Conservation (phyloP, 106 monocot species). For the Dioscorea dumetorum region DNA sequence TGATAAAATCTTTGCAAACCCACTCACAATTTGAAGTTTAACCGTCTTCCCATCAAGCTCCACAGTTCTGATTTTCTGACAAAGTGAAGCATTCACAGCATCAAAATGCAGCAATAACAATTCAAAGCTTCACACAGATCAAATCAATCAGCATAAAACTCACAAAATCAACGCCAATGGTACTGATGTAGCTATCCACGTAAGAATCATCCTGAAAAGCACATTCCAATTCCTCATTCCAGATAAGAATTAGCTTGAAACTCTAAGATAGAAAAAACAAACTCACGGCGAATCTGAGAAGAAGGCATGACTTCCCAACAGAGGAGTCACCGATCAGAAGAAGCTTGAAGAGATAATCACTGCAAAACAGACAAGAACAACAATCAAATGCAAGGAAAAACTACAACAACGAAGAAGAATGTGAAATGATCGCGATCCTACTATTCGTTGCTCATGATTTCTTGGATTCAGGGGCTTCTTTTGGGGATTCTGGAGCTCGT, state of each 20-base stretch:
- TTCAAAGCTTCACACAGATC: not conserved
- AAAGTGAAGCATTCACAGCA: not conserved
- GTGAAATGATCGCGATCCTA: constrained; percentile 1
- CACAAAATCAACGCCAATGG: constrained; percentile 85
- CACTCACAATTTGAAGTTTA: constrained; percentile 85
- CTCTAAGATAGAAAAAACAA: not conserved
- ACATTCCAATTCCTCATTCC: not conserved
- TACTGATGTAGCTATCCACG: constrained; percentile 77
- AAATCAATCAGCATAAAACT: constrained; percentile 10
- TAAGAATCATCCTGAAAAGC: constrained; percentile 73
- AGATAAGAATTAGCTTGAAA: not conserved
- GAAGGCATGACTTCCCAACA: constrained; percentile 88
- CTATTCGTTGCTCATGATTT: constrained; percentile 24
- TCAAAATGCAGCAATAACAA: not conserved
- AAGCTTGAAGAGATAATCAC: constrained; percentile 93
- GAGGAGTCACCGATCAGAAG: constrained; percentile 86
- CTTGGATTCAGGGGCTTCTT: no score
- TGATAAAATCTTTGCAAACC: not conserved
- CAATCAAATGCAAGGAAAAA: not conserved
- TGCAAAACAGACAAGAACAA: constrained; percentile 6
- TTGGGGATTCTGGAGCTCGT: no score
- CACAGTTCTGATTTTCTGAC: constrained; percentile 79
- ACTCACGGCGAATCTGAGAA: constrained; percentile 76
- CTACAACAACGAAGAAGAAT: not conserved
- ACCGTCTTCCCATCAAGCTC: constrained; percentile 78